Percentiles rank a stretch among this genome's conserved stretches.
phyloP scores from a whole-genome alignment of 208 protist species.

The Novymonas esmeraldas region DNA sequence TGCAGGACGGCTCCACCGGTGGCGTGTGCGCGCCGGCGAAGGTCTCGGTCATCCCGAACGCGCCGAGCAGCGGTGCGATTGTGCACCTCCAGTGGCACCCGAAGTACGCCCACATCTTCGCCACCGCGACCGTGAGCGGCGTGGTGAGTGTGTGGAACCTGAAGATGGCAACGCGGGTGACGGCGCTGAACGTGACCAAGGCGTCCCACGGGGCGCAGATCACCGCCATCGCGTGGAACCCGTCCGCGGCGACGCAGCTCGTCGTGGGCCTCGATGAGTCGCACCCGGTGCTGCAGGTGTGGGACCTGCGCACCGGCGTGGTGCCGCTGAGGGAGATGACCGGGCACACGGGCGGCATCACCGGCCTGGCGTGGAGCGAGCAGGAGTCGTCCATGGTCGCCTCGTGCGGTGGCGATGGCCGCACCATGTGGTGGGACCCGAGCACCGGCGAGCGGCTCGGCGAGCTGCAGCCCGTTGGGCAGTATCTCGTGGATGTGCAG shows the following conservation, averaged over 20 bases:
- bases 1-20: conserved; percentile 79
- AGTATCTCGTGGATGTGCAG: conserved; percentile 95
- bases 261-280: conserved; percentile 92
- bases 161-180: conserved; percentile 82
- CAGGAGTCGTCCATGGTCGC: conserved; percentile 92
- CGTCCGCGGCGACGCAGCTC: conserved; percentile 91
- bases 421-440: conserved; percentile 95
- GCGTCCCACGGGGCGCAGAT: conserved; percentile 50
- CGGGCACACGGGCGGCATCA: conserved; percentile 90
- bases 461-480: conserved; percentile 64
- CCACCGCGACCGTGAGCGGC: conserved; percentile 87
- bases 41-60: conserved; percentile 74
- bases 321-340: conserved; percentile 81
- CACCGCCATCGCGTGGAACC: conserved; percentile 95
- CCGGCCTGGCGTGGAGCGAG: conserved; percentile 93
- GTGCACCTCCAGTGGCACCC: conserved; percentile 83
- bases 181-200: conserved; percentile 86
- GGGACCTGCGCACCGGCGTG: conserved; percentile 96
- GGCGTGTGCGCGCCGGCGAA: conserved; percentile 28
- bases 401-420: conserved; percentile 94
- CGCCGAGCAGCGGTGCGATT: conserved; percentile 46
- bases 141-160: conserved; percentile 96
- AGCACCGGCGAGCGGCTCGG: conserved; percentile 68
- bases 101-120: conserved; percentile 94
- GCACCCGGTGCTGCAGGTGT: conserved; percentile 95